Conservation (phyloP, 768 basidiomycete genomes). For the Termitomyces sp. region DNA sequence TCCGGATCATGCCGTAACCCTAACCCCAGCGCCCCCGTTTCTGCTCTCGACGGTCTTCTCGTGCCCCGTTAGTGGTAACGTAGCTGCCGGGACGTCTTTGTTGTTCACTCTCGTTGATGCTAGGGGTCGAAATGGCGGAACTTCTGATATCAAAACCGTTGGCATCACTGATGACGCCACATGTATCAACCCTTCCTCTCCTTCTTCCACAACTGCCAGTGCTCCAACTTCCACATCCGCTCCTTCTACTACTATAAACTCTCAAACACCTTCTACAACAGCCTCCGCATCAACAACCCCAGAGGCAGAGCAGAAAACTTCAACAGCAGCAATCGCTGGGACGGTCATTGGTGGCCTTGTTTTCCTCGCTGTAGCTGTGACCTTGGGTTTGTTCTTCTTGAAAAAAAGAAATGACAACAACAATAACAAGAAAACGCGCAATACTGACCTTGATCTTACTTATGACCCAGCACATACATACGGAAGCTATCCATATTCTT, state of each 20-base stretch:
- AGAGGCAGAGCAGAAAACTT: constrained; percentile 14
- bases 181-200: constrained; percentile 50
- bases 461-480: constrained; percentile 23
- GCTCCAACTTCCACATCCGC: constrained; percentile 7
- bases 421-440: constrained; percentile 22
- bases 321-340: constrained; percentile 45
- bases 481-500: constrained; percentile 26
- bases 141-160: constrained; percentile 48
- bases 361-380: constrained; percentile 46
- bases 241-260: constrained; percentile 8
- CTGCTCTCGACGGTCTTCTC: not conserved
- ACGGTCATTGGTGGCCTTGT: constrained; percentile 49
- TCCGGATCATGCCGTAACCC: constrained; percentile 32
- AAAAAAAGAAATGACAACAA: constrained; percentile 27
- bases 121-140: constrained; percentile 49
- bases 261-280: constrained; percentile 17
- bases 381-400: constrained; percentile 49
- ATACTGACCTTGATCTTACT: constrained; percentile 34
- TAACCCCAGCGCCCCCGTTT: constrained; percentile 19
- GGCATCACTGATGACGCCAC: constrained; percentile 38
- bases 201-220: constrained; percentile 38
- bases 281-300: constrained; percentile 20
- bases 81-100: constrained; percentile 52
- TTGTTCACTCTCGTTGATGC: constrained; percentile 55
- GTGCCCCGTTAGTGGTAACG: constrained; percentile 21